Conservation (phyloP, 495 filamentous ascomycete genomes). For the Recurvomyces mirabilis region DNA sequence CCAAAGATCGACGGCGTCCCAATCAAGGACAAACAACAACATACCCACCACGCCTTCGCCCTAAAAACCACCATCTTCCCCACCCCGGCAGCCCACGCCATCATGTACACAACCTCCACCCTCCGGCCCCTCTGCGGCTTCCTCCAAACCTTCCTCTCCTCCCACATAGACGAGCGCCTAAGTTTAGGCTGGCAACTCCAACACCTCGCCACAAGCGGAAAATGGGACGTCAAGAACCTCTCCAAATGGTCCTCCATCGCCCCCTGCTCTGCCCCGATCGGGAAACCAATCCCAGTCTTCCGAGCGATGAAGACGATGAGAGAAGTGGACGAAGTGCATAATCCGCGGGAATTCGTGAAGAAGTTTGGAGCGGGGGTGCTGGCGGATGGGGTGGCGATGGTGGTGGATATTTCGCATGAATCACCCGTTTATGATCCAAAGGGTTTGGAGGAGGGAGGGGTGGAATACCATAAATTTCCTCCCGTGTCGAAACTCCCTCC, state of each 20-base stretch:
- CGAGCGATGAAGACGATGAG: conserved; percentile 80
- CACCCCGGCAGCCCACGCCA: conserved; percentile 66
- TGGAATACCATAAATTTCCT: conserved; percentile 77
- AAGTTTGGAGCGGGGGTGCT: conserved; percentile 41
- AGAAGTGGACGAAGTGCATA: conserved; percentile 75
- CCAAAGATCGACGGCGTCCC: too few species aligned
- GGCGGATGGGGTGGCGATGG: conserved; percentile 46
- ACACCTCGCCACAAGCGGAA: conserved; percentile 73
- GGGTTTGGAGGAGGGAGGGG: conserved; percentile 59
- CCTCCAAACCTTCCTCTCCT: conserved; percentile 67
- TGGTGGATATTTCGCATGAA: conserved; percentile 83
- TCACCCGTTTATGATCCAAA: conserved; percentile 72
- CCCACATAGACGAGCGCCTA: conserved; percentile 64
- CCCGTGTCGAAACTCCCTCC: conserved; percentile 90
- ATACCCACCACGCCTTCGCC: conserved; percentile 22
- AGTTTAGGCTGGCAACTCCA: conserved; percentile 83
- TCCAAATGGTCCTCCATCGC: conserved; percentile 73
- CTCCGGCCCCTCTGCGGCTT: conserved; percentile 68
- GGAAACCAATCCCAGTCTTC: conserved; percentile 61
- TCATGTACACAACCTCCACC: conserved; percentile 69
- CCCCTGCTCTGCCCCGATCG: conserved; percentile 68
- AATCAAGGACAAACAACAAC: conserved; percentile 2
- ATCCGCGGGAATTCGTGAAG: conserved; percentile 58
- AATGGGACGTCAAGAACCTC: conserved; percentile 97
- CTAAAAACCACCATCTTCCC: conserved; percentile 66